Percentiles rank a stretch among this genome's conserved stretches.
These are phyloP conservation scores for Plectosphaerella sp. DNA, from an alignment of 2,329 filamentous ascomycete genomes.

Conservation along the genomic window DNA sequence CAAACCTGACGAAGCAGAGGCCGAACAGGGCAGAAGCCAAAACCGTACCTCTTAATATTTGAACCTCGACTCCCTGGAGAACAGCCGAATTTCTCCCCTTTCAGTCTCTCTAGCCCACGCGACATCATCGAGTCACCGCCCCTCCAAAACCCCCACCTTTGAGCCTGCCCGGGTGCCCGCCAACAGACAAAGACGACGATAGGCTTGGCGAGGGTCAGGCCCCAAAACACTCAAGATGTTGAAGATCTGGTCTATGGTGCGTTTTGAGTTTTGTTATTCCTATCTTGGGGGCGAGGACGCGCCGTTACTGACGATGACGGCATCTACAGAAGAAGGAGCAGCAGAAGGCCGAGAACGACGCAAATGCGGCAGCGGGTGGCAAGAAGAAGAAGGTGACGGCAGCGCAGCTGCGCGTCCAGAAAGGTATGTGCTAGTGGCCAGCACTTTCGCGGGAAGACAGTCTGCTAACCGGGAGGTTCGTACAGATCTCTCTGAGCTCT, in stretches of 20 bases:
- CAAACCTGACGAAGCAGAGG: no score
- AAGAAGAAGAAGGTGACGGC: slow-evolving; percentile 99
- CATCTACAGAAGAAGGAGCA: slow-evolving; percentile 82
- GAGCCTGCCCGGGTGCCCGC: no score
- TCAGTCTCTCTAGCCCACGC: no score
- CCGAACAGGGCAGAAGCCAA: no score
- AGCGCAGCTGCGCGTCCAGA: slow-evolving; percentile 90
- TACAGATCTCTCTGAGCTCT: slow-evolving; percentile 75
- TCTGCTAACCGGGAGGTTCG: not conserved
- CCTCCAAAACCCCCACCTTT: no score
- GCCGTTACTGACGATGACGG: not conserved
- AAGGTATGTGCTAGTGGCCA: slow-evolving; percentile 57
- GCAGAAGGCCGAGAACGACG: slow-evolving; percentile 86
- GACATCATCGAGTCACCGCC: no score
- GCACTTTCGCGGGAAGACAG: not conserved
- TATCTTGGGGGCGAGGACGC: not conserved
- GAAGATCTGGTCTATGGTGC: slow-evolving; percentile 99
- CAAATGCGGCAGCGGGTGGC: slow-evolving; percentile 61
- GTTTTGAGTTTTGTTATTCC: slow-evolving; percentile 16
- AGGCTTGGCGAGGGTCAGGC: slow-evolving; percentile 1
- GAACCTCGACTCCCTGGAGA: no score
- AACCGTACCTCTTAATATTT: no score
- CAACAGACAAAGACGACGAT: not conserved
- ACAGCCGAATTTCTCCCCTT: no score
- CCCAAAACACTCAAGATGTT: slow-evolving; percentile 65